Conservation (phyloP, 2,329 filamentous ascomycete species). For the Scolecobasidium constrictum region DNA sequence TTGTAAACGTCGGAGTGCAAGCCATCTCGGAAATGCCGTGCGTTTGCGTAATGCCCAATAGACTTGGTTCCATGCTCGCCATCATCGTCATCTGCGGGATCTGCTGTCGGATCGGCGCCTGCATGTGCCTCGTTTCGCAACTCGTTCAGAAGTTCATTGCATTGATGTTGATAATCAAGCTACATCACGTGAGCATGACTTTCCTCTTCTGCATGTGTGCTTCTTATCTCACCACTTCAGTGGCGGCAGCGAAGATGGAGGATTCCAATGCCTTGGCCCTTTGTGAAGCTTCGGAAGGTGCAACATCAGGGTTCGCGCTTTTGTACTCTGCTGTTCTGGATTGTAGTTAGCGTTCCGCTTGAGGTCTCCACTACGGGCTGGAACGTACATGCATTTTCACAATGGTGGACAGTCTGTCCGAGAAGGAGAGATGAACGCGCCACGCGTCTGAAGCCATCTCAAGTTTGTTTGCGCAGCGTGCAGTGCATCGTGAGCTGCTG, state of each 20-base stretch:
- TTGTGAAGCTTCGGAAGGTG: conserved; percentile 31
- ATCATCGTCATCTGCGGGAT: background rate
- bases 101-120: background rate
- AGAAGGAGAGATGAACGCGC: conserved; percentile 31
- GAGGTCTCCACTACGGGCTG: background rate
- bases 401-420: conserved; percentile 31
- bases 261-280: conserved; percentile 3
- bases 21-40: conserved; percentile 50
- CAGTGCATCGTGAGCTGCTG: too few relatives aligned
- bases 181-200: conserved; percentile 9
- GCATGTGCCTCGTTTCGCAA: conserved; percentile 35
- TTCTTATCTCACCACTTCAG: conserved; percentile 5
- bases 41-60: conserved; percentile 47
- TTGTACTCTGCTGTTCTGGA: conserved; percentile 39
- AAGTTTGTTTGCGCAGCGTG: too few relatives aligned
- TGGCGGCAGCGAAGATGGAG: background rate
- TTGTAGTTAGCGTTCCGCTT: conserved; percentile 1
- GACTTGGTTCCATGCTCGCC: conserved; percentile 8
- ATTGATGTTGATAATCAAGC: conserved; percentile 22
- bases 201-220: too few relatives aligned
- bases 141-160: conserved; percentile 4
- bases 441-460: conserved; percentile 23
- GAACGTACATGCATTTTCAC: conserved; percentile 36
- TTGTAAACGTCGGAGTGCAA: conserved; percentile 78
- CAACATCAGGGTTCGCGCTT: conserved; percentile 31